Conservation (phyloP, 2,329 filamentous ascomycete species). For the Trichoderma afroharzianum region DNA sequence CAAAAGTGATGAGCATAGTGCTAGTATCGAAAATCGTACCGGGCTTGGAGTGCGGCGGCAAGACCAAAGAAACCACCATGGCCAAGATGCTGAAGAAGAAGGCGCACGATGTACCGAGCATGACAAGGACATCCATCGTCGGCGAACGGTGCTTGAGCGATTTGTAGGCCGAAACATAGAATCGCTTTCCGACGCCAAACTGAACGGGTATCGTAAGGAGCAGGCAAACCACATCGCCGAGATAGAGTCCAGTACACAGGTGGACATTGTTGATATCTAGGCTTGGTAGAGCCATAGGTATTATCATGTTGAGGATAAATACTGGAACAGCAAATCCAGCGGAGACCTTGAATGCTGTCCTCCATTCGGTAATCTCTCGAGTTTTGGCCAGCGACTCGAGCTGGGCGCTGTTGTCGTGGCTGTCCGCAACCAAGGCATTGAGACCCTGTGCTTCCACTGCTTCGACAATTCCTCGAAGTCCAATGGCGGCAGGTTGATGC, state of each 20-base stretch:
- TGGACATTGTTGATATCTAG: constrained; percentile 72
- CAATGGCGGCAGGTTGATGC: constrained; percentile 68
- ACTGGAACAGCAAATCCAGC: constrained; percentile 83
- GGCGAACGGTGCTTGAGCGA: constrained; percentile 86
- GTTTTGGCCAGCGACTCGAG: constrained; percentile 95
- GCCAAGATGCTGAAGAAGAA: constrained; percentile 92
- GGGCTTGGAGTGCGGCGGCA: constrained; percentile 74
- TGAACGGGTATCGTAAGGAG: constrained; percentile 86
- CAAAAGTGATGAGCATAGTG: constrained; percentile 97
- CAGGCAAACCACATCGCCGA: constrained; percentile 84
- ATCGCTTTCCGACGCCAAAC: constrained; percentile 92
- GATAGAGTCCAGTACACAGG: constrained; percentile 71
- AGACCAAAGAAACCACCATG: constrained; percentile 76
- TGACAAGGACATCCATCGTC: constrained; percentile 96
- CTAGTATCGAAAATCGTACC: constrained; percentile 95
- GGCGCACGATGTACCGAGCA: constrained; percentile 87
- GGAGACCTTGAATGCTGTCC: constrained; percentile 72
- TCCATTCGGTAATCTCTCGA: constrained; percentile 93
- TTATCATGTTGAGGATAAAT: constrained; percentile 86
- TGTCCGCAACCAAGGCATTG: constrained; percentile 85
- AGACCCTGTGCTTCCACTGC: constrained; percentile 76
- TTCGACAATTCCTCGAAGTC: constrained; percentile 79
- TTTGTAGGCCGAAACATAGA: constrained; percentile 91
- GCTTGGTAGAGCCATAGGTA: constrained; percentile 77
- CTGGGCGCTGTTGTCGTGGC: constrained; percentile 94